Evolutionary conservation across 805 yeast species (phyloP), one percentile per base, ranked within the genome.

Genomic region (Sugiyamaella smithiae): DNA sequence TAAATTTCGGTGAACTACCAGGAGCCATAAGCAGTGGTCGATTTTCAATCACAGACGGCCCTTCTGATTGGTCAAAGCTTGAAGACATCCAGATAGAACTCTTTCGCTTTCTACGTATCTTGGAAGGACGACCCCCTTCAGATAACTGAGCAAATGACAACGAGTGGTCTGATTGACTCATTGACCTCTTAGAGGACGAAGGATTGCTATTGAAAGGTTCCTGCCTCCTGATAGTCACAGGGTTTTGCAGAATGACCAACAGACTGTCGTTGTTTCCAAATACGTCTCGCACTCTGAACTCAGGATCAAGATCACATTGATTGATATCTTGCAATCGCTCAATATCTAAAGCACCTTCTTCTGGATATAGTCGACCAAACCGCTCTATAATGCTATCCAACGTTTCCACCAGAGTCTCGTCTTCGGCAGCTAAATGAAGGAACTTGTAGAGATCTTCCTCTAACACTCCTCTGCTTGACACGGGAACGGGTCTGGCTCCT

Each of bases 221-320:
- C 9, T 9, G 8, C 12, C 14, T 25, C 5, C 17, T 11, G 19
- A n/a, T 17, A 40, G n/a, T 25, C 31, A 41, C 22, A 22, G 46
- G 38, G 28, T 43, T 23, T 26, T 46, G 48, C 32, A 41, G 33
- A 5, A 41, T 8, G 8, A 51, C 49, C n/a, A 37, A 32, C 6
- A 80, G 74, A 3, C 73, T 65, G 50, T 72, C 75, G 50, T 69
- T 73, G 11, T 67, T 64, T 45, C 73, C 78, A 58, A 87, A 85
- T 4, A 85, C 82, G 57, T 85, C 87, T 7, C 74, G 75, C 0
- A 81, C 84, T 2, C 65, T 52, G 54, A 81, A 86, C 51, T 85
- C 95, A 0, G 90, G 90, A 63, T 87, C 96, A 49, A 87, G 67
- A 61, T 87, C 95, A 56, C 90, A 85, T 49, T 75, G 75, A 50